phyloP scores from a whole-genome alignment of 2,329 filamentous ascomycete species.

The Tolypocladium capitatum region DNA sequence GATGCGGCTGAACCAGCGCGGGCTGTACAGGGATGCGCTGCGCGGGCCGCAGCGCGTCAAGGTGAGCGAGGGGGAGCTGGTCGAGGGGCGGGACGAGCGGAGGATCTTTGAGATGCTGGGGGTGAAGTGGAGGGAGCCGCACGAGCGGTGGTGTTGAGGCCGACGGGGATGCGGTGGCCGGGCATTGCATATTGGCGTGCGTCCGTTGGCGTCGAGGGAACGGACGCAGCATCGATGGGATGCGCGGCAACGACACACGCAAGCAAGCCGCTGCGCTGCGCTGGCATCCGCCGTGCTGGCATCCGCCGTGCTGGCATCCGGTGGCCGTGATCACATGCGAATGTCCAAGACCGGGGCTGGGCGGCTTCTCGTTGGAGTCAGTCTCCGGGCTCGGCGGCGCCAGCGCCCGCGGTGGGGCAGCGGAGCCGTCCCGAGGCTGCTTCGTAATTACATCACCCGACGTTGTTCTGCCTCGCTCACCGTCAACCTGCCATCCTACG shows the following conservation, averaged over 20 bases:
- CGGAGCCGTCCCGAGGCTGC: neutral
- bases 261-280: too few relatives aligned
- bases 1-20: slow-evolving; percentile 75
- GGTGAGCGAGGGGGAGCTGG: slow-evolving; percentile 51
- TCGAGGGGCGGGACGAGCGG: slow-evolving; percentile 65
- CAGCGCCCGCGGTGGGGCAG: neutral
- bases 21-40: slow-evolving; percentile 60
- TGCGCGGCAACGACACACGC: neutral
- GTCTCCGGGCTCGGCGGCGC: neutral
- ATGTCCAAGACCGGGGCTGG: neutral
- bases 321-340: neutral
- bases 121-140: slow-evolving; percentile 71
- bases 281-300: too few relatives aligned
- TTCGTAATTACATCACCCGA: neutral
- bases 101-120: slow-evolving; percentile 70
- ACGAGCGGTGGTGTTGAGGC: slow-evolving; percentile 58
- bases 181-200: too few relatives aligned
- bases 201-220: too few relatives aligned
- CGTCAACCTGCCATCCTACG: neutral
- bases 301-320: neutral
- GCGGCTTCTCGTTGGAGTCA: neutral
- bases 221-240: too few relatives aligned
- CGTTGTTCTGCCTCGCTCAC: too few relatives aligned
- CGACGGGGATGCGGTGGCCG: neutral
- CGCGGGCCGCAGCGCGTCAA: slow-evolving; percentile 43